These are phyloP conservation scores for Cryptosporidium bovis DNA, from an alignment of 169 alveolate genomes.

Conservation along the genomic window DNA sequence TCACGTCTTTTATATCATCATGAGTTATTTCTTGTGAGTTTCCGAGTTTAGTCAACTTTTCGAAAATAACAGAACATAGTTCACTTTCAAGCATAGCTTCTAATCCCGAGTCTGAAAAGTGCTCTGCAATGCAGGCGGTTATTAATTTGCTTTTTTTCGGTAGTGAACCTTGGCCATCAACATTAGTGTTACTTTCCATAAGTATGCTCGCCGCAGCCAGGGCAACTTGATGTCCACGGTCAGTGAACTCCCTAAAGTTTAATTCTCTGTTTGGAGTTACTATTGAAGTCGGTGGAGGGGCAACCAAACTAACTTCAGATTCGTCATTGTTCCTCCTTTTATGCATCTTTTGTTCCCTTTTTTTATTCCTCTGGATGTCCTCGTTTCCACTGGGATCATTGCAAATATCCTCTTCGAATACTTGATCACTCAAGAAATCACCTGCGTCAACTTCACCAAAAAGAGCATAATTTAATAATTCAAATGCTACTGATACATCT, in stretches of 20 bases:
- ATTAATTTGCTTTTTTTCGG: slow-evolving; percentile 9
- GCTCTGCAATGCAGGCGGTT: slow-evolving; percentile 48
- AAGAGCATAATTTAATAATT: slow-evolving; percentile 84
- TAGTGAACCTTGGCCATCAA: neutral
- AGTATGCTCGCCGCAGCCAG: slow-evolving; percentile 64
- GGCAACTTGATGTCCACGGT: slow-evolving; percentile 72
- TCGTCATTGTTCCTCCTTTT: slow-evolving; percentile 46
- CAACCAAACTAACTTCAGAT: slow-evolving; percentile 16
- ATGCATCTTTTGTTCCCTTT: slow-evolving; percentile 44
- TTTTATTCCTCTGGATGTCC: slow-evolving; percentile 22
- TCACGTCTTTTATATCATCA: slow-evolving; percentile 44
- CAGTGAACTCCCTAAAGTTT: slow-evolving; percentile 32
- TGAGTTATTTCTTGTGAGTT: slow-evolving; percentile 1
- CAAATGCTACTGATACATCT: slow-evolving; percentile 82
- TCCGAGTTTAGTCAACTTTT: slow-evolving; percentile 1
- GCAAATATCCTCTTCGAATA: neutral
- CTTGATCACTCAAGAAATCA: neutral
- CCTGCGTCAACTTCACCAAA: slow-evolving; percentile 80
- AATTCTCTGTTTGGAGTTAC: slow-evolving; percentile 56
- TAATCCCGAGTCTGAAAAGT: slow-evolving; percentile 54
- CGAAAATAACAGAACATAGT: neutral
- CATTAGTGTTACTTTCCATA: slow-evolving; percentile 1
- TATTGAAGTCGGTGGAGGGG: slow-evolving; percentile 63
- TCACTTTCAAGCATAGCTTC: slow-evolving; percentile 61
- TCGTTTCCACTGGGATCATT: neutral